A percentile compares a stretch with the other conserved stretches of the same genome.
Evolutionary conservation across 805 yeast species (phyloP).

Genomic region (Priceomyces fermenticarens): DNA sequence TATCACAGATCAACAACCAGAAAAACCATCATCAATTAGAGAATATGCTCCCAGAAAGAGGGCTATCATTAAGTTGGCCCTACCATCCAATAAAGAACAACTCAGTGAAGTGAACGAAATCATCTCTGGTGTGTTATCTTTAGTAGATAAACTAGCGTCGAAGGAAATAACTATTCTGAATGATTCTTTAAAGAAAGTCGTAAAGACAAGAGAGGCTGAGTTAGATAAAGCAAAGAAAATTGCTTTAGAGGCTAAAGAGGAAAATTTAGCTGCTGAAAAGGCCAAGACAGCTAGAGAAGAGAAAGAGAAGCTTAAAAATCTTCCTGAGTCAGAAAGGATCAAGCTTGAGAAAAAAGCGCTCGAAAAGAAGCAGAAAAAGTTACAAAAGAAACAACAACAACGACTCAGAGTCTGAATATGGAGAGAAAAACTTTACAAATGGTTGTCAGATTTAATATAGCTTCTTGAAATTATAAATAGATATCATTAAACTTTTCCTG

Average conservation of each 20-base stretch:
- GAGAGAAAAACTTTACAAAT: not conserved
- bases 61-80: conserved; percentile 51
- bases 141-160: conserved; percentile 58
- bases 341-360: conserved; percentile 73
- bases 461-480: conserved; percentile 17
- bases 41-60: conserved; percentile 54
- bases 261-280: conserved; percentile 66
- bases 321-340: conserved; percentile 76
- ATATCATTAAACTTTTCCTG: conserved; percentile 39
- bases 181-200: conserved; percentile 74
- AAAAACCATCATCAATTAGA: conserved; percentile 59
- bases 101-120: conserved; percentile 47
- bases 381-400: conserved; percentile 63
- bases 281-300: conserved; percentile 65
- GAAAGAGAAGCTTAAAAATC: conserved; percentile 53
- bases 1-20: conserved; percentile 80
- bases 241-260: conserved; percentile 64
- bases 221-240: conserved; percentile 63
- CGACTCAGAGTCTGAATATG: conserved; percentile 33
- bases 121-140: conserved; percentile 52
- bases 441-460: not conserved
- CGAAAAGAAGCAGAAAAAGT: conserved; percentile 79
- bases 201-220: conserved; percentile 75
- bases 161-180: conserved; percentile 55
- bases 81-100: conserved; percentile 51